Conservation (phyloP, 768 basidiomycete species). For the Lentinula aciculospora region DNA sequence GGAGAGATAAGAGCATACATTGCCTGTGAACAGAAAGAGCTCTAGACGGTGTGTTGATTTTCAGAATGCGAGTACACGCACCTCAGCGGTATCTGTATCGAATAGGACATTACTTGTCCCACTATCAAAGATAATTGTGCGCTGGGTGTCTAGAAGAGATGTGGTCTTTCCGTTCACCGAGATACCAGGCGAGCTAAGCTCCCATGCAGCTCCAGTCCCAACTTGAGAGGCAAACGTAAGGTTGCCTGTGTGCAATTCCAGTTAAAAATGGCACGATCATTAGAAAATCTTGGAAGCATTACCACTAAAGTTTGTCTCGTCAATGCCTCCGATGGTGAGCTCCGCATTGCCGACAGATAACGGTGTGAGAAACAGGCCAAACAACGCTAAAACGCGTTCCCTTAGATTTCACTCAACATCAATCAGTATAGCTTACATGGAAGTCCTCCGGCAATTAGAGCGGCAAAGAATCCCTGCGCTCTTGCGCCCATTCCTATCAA, state of each 20-base stretch:
- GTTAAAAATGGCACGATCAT: background rate
- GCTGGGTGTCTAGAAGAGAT: constrained; percentile 28
- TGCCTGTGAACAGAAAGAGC: constrained; percentile 24
- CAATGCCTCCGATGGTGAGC: constrained; percentile 48
- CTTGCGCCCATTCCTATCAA: constrained; percentile 41
- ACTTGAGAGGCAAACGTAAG: constrained; percentile 36
- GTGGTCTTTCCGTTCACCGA: constrained; percentile 50
- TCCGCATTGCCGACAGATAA: constrained; percentile 42
- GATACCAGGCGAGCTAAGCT: constrained; percentile 36
- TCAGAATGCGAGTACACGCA: constrained; percentile 13
- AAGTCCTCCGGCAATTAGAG: constrained; percentile 40
- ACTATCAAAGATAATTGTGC: constrained; percentile 50
- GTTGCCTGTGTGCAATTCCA: constrained; percentile 21
- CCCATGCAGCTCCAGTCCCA: constrained; percentile 34
- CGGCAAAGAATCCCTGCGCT: constrained; percentile 45
- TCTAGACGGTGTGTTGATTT: background rate
- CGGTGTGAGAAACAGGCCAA: constrained; percentile 47
- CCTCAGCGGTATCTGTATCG: constrained; percentile 41
- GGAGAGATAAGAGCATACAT: constrained; percentile 57
- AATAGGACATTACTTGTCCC: constrained; percentile 54
- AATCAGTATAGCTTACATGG: constrained; percentile 31
- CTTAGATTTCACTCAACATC: background rate
- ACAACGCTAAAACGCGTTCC: constrained; percentile 31
- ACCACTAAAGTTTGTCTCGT: constrained; percentile 47
- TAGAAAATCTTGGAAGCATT: background rate